phyloP scores from a whole-genome alignment of 2,329 filamentous ascomycete genomes.

The Metarhizium rileyi region DNA sequence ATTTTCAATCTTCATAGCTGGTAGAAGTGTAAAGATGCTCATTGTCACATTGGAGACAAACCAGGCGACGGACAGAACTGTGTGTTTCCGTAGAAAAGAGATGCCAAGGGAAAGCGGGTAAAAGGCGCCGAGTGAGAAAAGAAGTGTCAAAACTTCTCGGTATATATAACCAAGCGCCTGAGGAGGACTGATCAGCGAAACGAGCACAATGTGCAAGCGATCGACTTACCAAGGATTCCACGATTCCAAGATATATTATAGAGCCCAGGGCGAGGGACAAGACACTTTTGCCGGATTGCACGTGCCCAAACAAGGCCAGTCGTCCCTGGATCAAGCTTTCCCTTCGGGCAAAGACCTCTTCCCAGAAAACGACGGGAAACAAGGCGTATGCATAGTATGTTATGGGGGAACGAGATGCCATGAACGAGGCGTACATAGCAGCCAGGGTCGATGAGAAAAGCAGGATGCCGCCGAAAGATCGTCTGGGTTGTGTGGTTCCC shows the following conservation, averaged over 20 bases:
- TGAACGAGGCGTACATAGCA: conserved; percentile 66
- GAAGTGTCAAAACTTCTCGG: conserved; percentile 72
- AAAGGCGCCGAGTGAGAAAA: conserved; percentile 66
- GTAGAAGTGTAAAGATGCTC: conserved; percentile 84
- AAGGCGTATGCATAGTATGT: conserved; percentile 88
- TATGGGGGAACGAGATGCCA: conserved; percentile 66
- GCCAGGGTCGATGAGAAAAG: conserved; percentile 68
- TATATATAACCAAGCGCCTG: conserved; percentile 88
- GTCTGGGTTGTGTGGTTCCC: conserved; percentile 52
- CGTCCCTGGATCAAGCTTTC: conserved; percentile 58
- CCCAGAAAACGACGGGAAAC: conserved; percentile 94
- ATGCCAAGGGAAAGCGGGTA: conserved; percentile 61
- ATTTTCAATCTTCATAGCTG: conserved; percentile 77
- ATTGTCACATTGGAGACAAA: conserved; percentile 66
- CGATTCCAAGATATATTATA: conserved; percentile 59
- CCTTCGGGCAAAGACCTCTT: conserved; percentile 78
- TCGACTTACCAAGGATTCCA: conserved; percentile 63
- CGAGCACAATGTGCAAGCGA: neutral
- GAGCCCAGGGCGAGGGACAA: conserved; percentile 51
- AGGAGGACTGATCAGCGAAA: too few species aligned
- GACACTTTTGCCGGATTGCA: conserved; percentile 50
- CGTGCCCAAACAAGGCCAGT: conserved; percentile 57
- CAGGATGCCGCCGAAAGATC: conserved; percentile 47
- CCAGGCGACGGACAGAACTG: conserved; percentile 60
- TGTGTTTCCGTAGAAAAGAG: conserved; percentile 59